These are phyloP conservation scores for Xerocomellus amylosporus DNA, from an alignment of 768 basidiomycete genomes.

Conservation along the genomic window DNA sequence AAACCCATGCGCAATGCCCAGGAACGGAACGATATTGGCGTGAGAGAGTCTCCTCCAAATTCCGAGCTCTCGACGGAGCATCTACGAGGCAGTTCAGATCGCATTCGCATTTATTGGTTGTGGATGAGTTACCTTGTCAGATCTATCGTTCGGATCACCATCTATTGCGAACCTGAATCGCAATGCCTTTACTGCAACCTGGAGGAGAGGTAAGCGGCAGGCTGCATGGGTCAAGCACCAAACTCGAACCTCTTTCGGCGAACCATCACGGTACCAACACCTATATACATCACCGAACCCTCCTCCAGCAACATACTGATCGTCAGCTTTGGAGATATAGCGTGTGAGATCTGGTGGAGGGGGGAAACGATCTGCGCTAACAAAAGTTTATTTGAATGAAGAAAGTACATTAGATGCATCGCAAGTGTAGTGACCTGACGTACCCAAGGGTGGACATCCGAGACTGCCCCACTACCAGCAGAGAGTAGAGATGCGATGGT, in stretches of 20 bases:
- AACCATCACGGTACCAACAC: constrained; percentile 2
- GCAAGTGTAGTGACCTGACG: too few relatives aligned
- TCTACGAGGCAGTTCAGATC: background rate
- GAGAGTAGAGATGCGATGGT: too few relatives aligned
- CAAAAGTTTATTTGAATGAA: too few relatives aligned
- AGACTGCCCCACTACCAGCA: too few relatives aligned
- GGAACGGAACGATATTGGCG: constrained; percentile 27
- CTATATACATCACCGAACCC: constrained; percentile 17
- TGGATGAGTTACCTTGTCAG: background rate
- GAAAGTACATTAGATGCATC: too few relatives aligned
- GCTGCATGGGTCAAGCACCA: background rate
- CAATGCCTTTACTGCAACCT: constrained; percentile 22
- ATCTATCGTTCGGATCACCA: background rate
- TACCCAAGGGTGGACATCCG: too few relatives aligned
- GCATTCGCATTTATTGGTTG: background rate
- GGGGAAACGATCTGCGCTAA: background rate
- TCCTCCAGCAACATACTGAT: constrained; percentile 6
- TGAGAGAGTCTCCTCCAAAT: constrained; percentile 23
- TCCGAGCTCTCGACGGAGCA: constrained; percentile 26
- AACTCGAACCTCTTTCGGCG: constrained; percentile 2
- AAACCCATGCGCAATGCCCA: constrained; percentile 26
- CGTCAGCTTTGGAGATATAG: background rate
- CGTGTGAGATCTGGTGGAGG: constrained; percentile 9
- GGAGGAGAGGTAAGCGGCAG: background rate
- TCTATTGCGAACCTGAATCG: constrained; percentile 1